Base-by-base conservation (phyloP, 2,329 filamentous ascomycete genomes). In the Whalleya microplaca region DNA sequence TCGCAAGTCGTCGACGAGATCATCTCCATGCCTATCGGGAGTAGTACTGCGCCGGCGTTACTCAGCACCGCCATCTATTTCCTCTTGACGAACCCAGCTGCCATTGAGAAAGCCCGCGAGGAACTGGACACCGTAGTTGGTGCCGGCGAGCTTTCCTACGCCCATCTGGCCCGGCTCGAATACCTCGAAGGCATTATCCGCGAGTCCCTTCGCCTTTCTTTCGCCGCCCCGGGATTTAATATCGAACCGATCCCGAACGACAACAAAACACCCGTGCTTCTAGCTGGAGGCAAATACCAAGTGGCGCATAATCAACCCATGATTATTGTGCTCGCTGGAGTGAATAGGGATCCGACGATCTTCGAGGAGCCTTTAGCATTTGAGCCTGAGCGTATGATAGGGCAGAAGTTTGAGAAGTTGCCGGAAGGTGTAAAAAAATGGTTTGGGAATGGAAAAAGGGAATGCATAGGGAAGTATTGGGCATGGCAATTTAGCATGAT, bases 1-100 rank as follows among this genome's bases (percentile, higher is more conserved):
- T 80, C 81, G 9, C 82, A 84, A 56, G 80, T 89, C 47, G 79
- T 88, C 46, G 85, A 89, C 70, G 87, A 91, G 69, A 85, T 91
- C 62, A 83, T 89, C 51, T 82, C 82, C 2, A 88, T 90, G 76
- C 80, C 88, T 41, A 85, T 86, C 49, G 84, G 81, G 3, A 80
- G 75, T 69, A 78, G 75, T 66, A 82, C 80, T 0, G 76, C 79
- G 2, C 79, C 79, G 1, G 78, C 76, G 56, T 72, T 75, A 64
- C 66, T 81, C 58, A 75, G 71, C 58, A 75, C 72, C 7, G 72
- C 75, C 8, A 78, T 85, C 57, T 79, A 81, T 62, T 77, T 81
- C 48, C 73, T 86, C 2, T 61, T 81, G 1, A 78, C 79, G 69
- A 81, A 82, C 65, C 82, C 82, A 0, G 68, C 74, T 0, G 76